phyloP scores from a whole-genome alignment of 257 asterid genomes.

The Nicotiana knightiana region DNA sequence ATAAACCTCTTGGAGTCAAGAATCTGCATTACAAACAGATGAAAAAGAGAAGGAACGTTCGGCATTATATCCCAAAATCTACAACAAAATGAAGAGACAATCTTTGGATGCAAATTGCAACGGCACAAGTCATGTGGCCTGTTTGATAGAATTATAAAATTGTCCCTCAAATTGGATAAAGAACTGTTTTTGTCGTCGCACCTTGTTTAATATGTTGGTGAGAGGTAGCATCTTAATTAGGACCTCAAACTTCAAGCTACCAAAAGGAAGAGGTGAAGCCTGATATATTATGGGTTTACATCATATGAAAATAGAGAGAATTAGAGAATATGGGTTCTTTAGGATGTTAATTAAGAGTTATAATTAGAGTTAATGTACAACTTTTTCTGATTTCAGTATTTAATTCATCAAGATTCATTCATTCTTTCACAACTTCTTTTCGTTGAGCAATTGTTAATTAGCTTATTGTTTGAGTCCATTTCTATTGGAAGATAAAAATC shows the following conservation, averaged over 20 bases:
- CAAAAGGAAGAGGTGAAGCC: not conserved
- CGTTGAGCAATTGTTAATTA: not conserved
- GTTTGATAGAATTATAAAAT: not conserved
- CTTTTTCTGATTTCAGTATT: constrained; percentile 8
- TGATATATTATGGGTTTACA: not conserved
- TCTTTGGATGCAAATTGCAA: not conserved
- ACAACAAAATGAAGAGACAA: not conserved
- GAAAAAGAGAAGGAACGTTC: not conserved
- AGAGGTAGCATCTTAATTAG: too few species aligned
- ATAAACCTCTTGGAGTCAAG: constrained; percentile 3
- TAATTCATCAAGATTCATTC: not conserved
- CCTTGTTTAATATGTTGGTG: too few species aligned
- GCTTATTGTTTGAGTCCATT: not conserved
- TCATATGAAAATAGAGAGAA: not conserved
- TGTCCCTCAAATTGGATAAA: not conserved
- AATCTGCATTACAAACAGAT: not conserved
- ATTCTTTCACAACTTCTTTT: not conserved
- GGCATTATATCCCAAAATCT: not conserved
- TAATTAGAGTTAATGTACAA: not conserved
- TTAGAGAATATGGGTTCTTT: not conserved
- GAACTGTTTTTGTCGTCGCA: not conserved
- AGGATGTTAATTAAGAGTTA: not conserved
- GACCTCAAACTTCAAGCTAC: not conserved
- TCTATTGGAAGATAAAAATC: not conserved
- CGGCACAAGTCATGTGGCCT: not conserved